Evolutionary conservation across 306 rosid genomes (phyloP).

Genomic region (Adenanthera pavonina): DNA sequence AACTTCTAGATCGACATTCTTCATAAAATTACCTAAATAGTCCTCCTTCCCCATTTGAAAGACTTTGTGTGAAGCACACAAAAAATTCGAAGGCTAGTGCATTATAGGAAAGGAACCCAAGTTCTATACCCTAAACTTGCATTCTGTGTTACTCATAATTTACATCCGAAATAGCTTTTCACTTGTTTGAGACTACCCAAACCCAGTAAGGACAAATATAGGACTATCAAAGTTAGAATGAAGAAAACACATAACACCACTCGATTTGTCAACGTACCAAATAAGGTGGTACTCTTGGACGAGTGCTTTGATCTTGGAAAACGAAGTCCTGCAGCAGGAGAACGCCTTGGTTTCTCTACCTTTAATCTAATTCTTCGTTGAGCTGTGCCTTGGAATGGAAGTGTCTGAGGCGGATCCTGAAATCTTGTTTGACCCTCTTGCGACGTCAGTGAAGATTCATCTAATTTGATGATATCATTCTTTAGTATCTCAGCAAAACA

Average conservation of each 20-base stretch:
- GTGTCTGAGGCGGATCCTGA: constrained; percentile 34
- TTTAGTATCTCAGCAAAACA: constrained; percentile 80
- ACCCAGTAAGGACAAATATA: constrained; percentile 42
- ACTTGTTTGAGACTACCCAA: constrained; percentile 47
- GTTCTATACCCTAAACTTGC: background rate
- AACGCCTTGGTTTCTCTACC: constrained; percentile 32
- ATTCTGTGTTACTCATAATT: background rate
- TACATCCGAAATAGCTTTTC: constrained; percentile 18
- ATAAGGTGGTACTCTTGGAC: constrained; percentile 27
- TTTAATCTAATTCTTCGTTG: constrained; percentile 63
- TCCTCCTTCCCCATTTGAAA: background rate
- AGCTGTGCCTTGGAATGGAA: constrained; percentile 68
- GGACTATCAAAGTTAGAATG: constrained; percentile 18
- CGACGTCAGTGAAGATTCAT: constrained; percentile 52
- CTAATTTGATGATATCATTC: constrained; percentile 78
- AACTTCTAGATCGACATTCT: background rate
- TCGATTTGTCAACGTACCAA: constrained; percentile 17
- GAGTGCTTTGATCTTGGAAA: constrained; percentile 39
- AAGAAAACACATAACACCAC: background rate
- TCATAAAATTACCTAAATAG: background rate
- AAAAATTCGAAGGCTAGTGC: background rate
- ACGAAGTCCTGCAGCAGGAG: constrained; percentile 16
- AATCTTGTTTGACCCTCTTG: constrained; percentile 42
- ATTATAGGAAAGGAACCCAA: background rate
- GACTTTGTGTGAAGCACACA: background rate